Conservation (phyloP, 495 filamentous ascomycete species). For the Penicillium cinerascens region DNA sequence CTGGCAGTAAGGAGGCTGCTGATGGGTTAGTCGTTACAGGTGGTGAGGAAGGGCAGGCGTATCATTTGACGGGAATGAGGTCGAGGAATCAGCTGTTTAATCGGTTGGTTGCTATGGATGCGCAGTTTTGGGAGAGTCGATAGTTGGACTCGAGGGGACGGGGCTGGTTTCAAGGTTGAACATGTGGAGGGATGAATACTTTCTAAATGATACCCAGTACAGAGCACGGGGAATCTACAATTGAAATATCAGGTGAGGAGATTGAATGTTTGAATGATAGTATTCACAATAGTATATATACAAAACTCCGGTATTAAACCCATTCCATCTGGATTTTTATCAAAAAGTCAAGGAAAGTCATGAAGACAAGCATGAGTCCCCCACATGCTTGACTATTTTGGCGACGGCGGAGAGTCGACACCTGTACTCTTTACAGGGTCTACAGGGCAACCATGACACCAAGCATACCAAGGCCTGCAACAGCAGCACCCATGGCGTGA, state of each 20-base stretch:
- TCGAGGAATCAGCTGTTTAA: conserved; percentile 83
- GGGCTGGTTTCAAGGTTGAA: too few species aligned
- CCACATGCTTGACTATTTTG: background rate
- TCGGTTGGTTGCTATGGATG: conserved; percentile 73
- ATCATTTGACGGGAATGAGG: conserved; percentile 67
- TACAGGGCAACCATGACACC: conserved; percentile 41
- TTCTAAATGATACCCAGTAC: too few species aligned
- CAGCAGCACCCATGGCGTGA: conserved; percentile 18
- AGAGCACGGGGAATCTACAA: too few species aligned
- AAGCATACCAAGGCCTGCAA: conserved; percentile 30
- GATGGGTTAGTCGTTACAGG: conserved; percentile 74
- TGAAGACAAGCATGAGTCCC: conserved; percentile 3
- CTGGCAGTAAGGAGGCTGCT: conserved; percentile 65
- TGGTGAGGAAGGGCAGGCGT: conserved; percentile 43
- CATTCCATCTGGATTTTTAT: background rate
- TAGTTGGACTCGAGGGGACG: conserved; percentile 31
- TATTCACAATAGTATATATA: background rate
- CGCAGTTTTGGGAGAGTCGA: conserved; percentile 85
- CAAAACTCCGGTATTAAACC: conserved; percentile 9
- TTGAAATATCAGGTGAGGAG: too few species aligned
- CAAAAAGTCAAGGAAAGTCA: conserved; percentile 14
- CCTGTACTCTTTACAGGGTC: too few species aligned
- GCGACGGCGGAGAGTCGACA: background rate
- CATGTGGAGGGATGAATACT: too few species aligned
- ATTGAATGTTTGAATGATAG: background rate